Evolutionary conservation across 306 rosid species (phyloP), one percentile per base, ranked within the genome.

Genomic region (Castanea crenata): DNA sequence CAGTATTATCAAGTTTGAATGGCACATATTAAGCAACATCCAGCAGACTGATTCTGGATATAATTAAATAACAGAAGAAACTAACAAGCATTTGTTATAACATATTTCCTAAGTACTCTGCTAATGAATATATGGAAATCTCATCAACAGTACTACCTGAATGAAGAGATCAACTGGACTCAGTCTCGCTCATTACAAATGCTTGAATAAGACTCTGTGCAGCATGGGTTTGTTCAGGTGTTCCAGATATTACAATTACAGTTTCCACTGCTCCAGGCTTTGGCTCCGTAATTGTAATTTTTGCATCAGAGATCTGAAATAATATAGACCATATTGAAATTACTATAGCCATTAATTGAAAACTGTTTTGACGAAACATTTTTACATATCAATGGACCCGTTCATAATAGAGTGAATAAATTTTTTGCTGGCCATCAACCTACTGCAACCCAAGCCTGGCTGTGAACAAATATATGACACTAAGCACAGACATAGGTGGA

Each of bases 171-270:
- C 87, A 96, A 69, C 89, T 71, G 73, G 92, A 89, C 83, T 96
- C 93, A 12, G 82, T 78, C 92, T 93, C 99, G 38, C 93, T 85
- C 86, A 93, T 88, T 73, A 96, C 99, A 86, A 96, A 96, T 57
- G 99, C 99, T 85, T 96, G 99, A 81, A 96, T 93, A 78, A 93
- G 96, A 89, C 98, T 93, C 69, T 96, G 99, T 9, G 99, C 99
- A 71, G 99, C 99, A 80, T 96, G 92, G 55, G 98, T 90, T 81
- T 96, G 98, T 86, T 96, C 99, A 6, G 98, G 99, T 55, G 93
- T 96, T 86, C 99, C 99, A 49, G 96, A 90, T 80, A 93, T 96
- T 82, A 91, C 87, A 76, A 93, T 91, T 71, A 83, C 80, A 65
- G 99, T 96, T 89, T 96, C 99, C 73, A 81, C 78, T 34, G 96